Conservation (phyloP, 2,329 filamentous ascomycete species). For the Simplicillium sp. region DNA sequence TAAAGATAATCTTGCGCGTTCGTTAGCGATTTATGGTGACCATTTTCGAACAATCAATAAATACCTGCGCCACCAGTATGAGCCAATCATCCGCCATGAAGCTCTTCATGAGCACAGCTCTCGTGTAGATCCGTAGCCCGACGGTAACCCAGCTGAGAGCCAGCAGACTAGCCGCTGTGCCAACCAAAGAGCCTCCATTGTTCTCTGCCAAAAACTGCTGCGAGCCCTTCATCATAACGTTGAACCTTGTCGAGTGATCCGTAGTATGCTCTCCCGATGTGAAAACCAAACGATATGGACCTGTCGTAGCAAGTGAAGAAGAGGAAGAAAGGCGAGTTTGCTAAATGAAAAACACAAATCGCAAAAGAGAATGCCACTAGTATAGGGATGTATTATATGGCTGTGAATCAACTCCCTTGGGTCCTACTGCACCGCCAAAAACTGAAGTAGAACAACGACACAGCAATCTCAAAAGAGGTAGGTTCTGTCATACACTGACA, state of each 20-base stretch:
- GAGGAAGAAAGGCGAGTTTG: too few relatives aligned
- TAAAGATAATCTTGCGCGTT: conserved; percentile 30
- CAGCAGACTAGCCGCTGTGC: conserved; percentile 26
- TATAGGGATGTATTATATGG: too few relatives aligned
- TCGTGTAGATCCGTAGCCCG: conserved; percentile 32
- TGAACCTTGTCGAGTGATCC: conserved; percentile 9
- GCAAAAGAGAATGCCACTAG: too few relatives aligned
- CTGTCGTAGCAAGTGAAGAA: too few relatives aligned
- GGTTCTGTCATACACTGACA: too few relatives aligned
- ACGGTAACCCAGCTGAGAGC: conserved; percentile 31
- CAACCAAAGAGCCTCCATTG: conserved; percentile 27
- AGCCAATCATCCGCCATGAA: conserved; percentile 45
- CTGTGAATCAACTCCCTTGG: too few relatives aligned
- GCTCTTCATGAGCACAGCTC: conserved; percentile 30
- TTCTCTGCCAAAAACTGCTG: conserved; percentile 9
- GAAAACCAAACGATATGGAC: too few relatives aligned
- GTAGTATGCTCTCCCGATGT: too few relatives aligned
- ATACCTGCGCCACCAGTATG: conserved; percentile 39
- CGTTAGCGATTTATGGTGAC: not conserved
- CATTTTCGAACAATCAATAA: conserved; percentile 2
- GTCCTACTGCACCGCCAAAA: too few relatives aligned
- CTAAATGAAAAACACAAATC: too few relatives aligned
- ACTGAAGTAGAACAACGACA: too few relatives aligned
- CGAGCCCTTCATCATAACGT: conserved; percentile 19
- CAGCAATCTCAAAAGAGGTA: too few relatives aligned